These are phyloP conservation scores for Vararia minispora DNA, from an alignment of 768 basidiomycete genomes.

Conservation along the genomic window DNA sequence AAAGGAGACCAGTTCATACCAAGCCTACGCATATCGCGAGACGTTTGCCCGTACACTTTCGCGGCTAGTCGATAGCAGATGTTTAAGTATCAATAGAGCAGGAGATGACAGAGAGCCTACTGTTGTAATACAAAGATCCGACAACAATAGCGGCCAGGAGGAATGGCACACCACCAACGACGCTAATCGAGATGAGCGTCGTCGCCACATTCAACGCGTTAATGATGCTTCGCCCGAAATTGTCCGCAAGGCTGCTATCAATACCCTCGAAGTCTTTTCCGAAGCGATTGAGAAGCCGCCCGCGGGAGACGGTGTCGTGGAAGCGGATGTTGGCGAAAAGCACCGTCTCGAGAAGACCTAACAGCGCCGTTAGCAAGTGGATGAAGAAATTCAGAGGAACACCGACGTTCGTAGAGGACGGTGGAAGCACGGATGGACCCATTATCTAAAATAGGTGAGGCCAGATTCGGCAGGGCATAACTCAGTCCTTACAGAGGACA, in stretches of 20 bases:
- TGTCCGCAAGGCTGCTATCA: conserved; percentile 74
- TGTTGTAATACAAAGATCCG: conserved; percentile 58
- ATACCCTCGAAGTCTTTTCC: conserved; percentile 91
- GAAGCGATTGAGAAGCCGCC: conserved; percentile 71
- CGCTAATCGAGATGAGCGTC: conserved; percentile 62
- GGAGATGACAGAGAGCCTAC: conserved; percentile 31
- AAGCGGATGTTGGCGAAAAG: conserved; percentile 86
- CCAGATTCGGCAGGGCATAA: neutral
- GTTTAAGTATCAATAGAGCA: conserved; percentile 27
- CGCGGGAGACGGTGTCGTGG: conserved; percentile 86
- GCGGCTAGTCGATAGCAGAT: conserved; percentile 5
- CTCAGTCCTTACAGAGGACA: conserved; percentile 46
- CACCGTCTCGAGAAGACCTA: conserved; percentile 62
- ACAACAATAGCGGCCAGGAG: conserved; percentile 45
- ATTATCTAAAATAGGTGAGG: conserved; percentile 29
- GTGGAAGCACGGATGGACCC: conserved; percentile 79
- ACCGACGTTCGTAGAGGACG: conserved; percentile 60
- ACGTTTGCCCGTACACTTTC: conserved; percentile 70
- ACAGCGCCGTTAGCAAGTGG: conserved; percentile 2
- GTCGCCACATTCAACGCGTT: conserved; percentile 61
- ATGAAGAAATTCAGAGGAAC: neutral
- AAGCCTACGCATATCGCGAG: conserved; percentile 73
- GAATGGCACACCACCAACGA: conserved; percentile 74
- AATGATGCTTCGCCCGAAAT: conserved; percentile 71
- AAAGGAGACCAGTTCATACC: conserved; percentile 22